phyloP scores from a whole-genome alignment of 2,329 filamentous ascomycete genomes.

The Cordyceps javanica region DNA sequence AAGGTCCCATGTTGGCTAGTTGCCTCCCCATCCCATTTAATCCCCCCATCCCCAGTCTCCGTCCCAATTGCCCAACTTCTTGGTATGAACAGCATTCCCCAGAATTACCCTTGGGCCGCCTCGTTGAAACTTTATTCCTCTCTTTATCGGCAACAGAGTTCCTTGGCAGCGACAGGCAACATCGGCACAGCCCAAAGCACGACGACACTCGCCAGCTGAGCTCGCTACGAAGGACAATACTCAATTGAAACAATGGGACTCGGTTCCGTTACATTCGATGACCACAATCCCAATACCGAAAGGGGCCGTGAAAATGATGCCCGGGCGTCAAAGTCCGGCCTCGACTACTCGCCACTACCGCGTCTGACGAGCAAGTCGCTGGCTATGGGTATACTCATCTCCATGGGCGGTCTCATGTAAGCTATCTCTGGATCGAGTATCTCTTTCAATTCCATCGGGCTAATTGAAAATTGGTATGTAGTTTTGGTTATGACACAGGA shows the following conservation, averaged over 20 bases:
- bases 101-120: not conserved
- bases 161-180: too few species aligned
- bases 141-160: not conserved
- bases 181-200: not conserved
- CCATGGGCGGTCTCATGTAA: conserved; percentile 40
- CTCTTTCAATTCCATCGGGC: not conserved
- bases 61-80: not conserved
- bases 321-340: conserved; percentile 26
- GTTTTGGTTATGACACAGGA: conserved; percentile 44
- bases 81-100: not conserved
- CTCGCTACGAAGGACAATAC: not conserved
- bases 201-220: not conserved
- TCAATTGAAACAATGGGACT: conserved; percentile 15
- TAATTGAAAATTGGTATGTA: conserved; percentile 9
- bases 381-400: conserved; percentile 34
- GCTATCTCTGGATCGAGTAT: conserved; percentile 12
- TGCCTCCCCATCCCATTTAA: not conserved
- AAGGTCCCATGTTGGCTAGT: not conserved
- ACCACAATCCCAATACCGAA: conserved; percentile 35
- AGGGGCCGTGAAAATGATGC: conserved; percentile 24
- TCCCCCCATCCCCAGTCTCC: not conserved
- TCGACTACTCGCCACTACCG: conserved; percentile 40
- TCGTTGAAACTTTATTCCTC: not conserved
- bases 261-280: conserved; percentile 32
- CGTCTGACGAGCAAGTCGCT: conserved; percentile 32